Conservation (phyloP, 306 rosid genomes). For the Arachis stenosperma region DNA sequence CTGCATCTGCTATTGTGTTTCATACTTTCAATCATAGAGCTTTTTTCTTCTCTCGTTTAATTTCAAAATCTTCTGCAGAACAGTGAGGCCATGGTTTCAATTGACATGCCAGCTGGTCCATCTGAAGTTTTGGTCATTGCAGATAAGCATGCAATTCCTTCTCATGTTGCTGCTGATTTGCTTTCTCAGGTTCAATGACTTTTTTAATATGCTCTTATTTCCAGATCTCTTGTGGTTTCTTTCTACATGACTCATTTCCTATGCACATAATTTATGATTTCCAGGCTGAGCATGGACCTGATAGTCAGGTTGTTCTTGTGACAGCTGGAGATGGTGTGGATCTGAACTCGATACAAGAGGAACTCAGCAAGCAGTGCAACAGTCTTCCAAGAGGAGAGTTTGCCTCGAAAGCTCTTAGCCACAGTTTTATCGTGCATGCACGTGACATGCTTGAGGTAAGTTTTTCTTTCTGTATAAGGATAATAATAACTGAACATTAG, state of each 20-base stretch:
- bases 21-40: background rate
- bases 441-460: slow-evolving; percentile 93
- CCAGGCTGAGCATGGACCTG: slow-evolving; percentile 99
- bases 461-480: slow-evolving; percentile 19
- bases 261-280: slow-evolving; percentile 37
- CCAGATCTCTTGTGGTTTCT: background rate
- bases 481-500: background rate
- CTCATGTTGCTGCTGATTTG: slow-evolving; percentile 93
- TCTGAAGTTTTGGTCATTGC: slow-evolving; percentile 99
- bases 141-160: slow-evolving; percentile 80
- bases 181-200: slow-evolving; percentile 81
- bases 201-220: slow-evolving; percentile 34
- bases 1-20: slow-evolving; percentile 7
- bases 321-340: slow-evolving; percentile 85
- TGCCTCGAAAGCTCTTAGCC: slow-evolving; percentile 89
- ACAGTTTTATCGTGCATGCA: slow-evolving; percentile 85
- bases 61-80: slow-evolving; percentile 56
- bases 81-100: slow-evolving; percentile 98
- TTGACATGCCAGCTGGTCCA: slow-evolving; percentile 99
- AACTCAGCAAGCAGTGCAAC: slow-evolving; percentile 79
- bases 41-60: background rate
- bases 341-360: slow-evolving; percentile 77
- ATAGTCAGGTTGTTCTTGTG: slow-evolving; percentile 99
- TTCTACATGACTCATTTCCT: slow-evolving; percentile 28
- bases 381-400: slow-evolving; percentile 93